Percentiles rank a stretch among this genome's conserved stretches.
Conservation (phyloP, 2,329 filamentous ascomycete species). For the Ophiostoma sp. region DNA sequence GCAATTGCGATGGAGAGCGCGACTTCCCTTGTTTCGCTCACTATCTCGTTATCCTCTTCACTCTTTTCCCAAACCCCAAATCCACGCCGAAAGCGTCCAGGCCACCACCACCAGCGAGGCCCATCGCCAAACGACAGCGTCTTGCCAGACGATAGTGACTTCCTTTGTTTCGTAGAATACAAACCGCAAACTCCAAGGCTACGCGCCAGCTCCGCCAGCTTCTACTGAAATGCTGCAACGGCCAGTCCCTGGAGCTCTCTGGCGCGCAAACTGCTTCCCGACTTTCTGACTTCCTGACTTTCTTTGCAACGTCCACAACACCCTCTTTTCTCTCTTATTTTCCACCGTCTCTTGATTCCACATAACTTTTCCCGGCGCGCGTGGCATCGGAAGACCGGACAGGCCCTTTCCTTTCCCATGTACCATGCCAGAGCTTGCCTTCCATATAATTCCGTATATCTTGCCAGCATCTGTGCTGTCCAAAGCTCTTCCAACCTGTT, state of each 20-base stretch:
- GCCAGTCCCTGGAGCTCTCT: neutral
- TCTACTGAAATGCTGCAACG: constrained; percentile 1
- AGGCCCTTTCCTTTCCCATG: neutral
- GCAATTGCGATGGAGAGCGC: neutral
- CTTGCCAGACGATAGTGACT: neutral
- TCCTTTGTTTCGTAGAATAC: neutral
- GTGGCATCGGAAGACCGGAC: neutral
- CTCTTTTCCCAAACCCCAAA: neutral
- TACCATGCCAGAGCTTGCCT: neutral
- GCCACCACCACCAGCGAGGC: neutral
- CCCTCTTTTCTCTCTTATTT: neutral
- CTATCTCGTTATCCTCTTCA: neutral
- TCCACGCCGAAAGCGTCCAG: constrained; percentile 3
- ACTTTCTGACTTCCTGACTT: neutral
- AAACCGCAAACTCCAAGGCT: neutral
- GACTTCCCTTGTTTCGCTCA: neutral
- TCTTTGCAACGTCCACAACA: neutral
- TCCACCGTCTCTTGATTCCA: neutral
- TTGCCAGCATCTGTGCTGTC: neutral
- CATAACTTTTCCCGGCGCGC: neutral
- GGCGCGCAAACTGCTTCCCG: neutral
- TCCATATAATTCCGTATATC: no score
- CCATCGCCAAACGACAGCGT: constrained; percentile 7
- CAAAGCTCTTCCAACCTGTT: neutral
- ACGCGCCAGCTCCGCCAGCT: neutral